These are phyloP conservation scores for Botrytis pseudocinerea DNA, from an alignment of 2,329 filamentous ascomycete species.

Conservation along the genomic window DNA sequence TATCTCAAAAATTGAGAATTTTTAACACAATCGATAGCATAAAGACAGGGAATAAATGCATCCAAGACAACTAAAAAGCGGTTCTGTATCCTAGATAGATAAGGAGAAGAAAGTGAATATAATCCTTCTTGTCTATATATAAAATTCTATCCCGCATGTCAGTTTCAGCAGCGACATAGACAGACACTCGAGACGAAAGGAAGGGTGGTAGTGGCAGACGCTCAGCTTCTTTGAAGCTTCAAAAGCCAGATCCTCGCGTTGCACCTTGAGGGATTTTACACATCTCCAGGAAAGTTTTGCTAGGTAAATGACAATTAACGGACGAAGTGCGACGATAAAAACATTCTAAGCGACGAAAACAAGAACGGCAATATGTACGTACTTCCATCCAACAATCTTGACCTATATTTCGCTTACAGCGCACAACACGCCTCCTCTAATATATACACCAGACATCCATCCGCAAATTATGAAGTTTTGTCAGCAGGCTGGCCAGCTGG, in stretches of 20 bases:
- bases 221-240: neutral
- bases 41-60: neutral
- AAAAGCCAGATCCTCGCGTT: neutral
- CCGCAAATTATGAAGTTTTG: neutral
- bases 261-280: fast-evolving
- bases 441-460: too few relatives aligned
- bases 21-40: fast-evolving
- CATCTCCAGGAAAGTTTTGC: neutral
- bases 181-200: neutral
- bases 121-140: neutral
- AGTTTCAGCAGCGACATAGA: neutral
- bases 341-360: neutral
- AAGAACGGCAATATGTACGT: neutral
- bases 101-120: neutral
- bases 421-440: too few relatives aligned
- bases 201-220: neutral
- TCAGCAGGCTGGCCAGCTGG: too few relatives aligned
- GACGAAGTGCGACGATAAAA: neutral
- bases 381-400: neutral
- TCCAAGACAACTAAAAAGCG: neutral
- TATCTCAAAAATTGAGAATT: neutral
- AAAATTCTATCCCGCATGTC: neutral
- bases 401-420: too few relatives aligned
- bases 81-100: fast-evolving
- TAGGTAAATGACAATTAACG: fast-evolving